A percentile compares a stretch with the other conserved stretches of the same genome.
Conservation (phyloP, 768 basidiomycete genomes). For the Russula olivacea region DNA sequence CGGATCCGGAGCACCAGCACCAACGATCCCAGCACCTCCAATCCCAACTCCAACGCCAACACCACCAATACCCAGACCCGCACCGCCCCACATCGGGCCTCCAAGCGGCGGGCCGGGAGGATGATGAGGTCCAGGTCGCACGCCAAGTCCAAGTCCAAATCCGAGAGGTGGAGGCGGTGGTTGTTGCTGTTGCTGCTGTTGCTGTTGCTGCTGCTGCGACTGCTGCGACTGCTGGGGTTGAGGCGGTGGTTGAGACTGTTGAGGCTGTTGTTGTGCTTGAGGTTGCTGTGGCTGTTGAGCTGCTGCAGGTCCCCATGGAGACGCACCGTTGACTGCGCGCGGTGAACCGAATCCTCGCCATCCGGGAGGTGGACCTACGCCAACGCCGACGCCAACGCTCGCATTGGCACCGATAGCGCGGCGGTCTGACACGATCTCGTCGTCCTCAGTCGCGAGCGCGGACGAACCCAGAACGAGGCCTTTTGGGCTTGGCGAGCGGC, state of each 20-base stretch:
- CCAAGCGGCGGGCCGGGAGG: conserved; percentile 14
- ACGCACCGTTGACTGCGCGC: conserved; percentile 8
- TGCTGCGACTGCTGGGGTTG: not conserved
- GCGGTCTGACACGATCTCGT: conserved; percentile 61
- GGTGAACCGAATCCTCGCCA: conserved; percentile 19
- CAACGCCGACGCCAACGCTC: not conserved
- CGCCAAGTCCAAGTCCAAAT: conserved; percentile 14
- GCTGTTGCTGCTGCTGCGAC: not conserved
- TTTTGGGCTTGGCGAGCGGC: conserved; percentile 53
- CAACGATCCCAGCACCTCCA: not conserved
- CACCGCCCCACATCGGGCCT: conserved; percentile 17
- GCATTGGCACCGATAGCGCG: conserved; percentile 15
- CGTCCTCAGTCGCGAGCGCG: conserved; percentile 72
- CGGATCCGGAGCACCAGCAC: conserved; percentile 12
- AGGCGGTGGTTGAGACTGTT: not conserved
- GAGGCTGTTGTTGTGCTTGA: not conserved
- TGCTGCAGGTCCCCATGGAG: conserved; percentile 9
- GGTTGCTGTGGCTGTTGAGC: not conserved
- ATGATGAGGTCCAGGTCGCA: conserved; percentile 13
- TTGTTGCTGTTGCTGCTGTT: not conserved
- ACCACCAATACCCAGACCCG: conserved; percentile 15
- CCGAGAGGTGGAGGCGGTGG: conserved; percentile 7
- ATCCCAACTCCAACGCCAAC: conserved; percentile 11
- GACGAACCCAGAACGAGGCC: conserved; percentile 63
- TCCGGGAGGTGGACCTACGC: conserved; percentile 10